Conservation (phyloP, 2,329 filamentous ascomycete genomes). For the Aspergillus viridinutans region DNA sequence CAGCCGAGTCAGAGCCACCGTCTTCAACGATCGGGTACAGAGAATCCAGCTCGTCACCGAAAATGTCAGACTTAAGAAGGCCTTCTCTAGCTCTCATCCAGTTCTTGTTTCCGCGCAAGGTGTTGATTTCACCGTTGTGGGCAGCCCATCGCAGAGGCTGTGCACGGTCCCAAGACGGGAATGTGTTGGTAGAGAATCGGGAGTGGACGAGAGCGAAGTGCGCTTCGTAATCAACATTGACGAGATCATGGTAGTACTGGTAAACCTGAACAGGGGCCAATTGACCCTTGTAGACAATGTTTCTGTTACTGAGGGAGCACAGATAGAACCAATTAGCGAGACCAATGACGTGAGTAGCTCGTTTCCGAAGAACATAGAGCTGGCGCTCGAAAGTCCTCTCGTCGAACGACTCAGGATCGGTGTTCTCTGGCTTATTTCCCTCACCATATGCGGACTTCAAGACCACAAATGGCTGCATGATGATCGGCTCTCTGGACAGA, state of each 20-base stretch:
- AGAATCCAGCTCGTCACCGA: conserved; percentile 83
- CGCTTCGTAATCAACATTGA: conserved; percentile 94
- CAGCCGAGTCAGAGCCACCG: conserved; percentile 92
- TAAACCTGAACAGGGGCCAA: conserved; percentile 92
- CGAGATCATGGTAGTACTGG: conserved; percentile 94
- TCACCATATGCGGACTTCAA: conserved; percentile 78
- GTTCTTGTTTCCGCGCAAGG: conserved; percentile 95
- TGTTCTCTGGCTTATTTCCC: conserved; percentile 71
- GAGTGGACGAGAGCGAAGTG: conserved; percentile 97
- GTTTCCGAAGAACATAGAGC: conserved; percentile 90
- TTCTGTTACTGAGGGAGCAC: conserved; percentile 93
- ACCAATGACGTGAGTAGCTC: conserved; percentile 88
- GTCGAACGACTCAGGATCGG: conserved; percentile 76
- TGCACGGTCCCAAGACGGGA: conserved; percentile 96
- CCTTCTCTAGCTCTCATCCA: conserved; percentile 98
- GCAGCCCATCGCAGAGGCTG: conserved; percentile 95
- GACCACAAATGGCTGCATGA: conserved; percentile 93
- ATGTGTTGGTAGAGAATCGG: conserved; percentile 96
- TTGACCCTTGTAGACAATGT: conserved; percentile 99
- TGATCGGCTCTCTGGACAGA: conserved; percentile 87
- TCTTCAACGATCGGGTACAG: conserved; percentile 96
- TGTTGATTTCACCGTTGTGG: conserved; percentile 99
- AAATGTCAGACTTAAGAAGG: conserved; percentile 86
- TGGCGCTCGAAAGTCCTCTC: conserved; percentile 85
- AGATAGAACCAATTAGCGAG: conserved; percentile 99